A percentile compares a stretch with the other conserved stretches of the same genome.
Conservation (phyloP, 2,329 filamentous ascomycete species). For the Apiospora rasikravindrae region DNA sequence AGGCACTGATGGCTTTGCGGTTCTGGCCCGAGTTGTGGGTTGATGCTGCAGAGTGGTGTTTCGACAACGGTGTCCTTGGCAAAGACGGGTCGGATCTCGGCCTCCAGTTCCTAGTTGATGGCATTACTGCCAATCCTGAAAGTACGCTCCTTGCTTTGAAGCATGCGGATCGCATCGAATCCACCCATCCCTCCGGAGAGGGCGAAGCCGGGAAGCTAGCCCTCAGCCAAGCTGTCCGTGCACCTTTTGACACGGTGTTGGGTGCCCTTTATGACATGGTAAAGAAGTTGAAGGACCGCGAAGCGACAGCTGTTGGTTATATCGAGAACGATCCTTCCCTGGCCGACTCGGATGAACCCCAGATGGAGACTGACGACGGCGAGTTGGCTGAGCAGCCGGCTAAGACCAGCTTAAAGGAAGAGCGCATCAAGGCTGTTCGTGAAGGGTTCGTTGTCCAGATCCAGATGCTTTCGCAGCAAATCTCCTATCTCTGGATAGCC, state of each 20-base stretch:
- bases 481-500: slow-evolving; percentile 94
- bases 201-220: slow-evolving; percentile 74
- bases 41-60: slow-evolving; percentile 91
- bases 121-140: slow-evolving; percentile 89
- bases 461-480: slow-evolving; percentile 77
- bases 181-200: slow-evolving; percentile 77
- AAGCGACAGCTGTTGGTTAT: slow-evolving; percentile 61
- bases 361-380: slow-evolving; percentile 59
- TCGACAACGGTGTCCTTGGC: slow-evolving; percentile 68
- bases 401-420: slow-evolving; percentile 65
- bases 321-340: slow-evolving; percentile 58
- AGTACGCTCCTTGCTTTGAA: slow-evolving; percentile 90
- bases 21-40: slow-evolving; percentile 98
- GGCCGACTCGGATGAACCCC: slow-evolving; percentile 38
- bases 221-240: slow-evolving; percentile 78
- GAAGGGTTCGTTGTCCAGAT: slow-evolving; percentile 75
- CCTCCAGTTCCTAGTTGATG: slow-evolving; percentile 79
- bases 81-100: slow-evolving; percentile 67
- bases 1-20: slow-evolving; percentile 88
- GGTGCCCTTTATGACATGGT: slow-evolving; percentile 88
- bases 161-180: slow-evolving; percentile 85
- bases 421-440: slow-evolving; percentile 65
- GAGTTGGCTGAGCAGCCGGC: slow-evolving; percentile 46
- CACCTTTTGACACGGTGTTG: slow-evolving; percentile 82
- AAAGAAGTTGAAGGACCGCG: slow-evolving; percentile 70